Evolutionary conservation across 805 yeast genomes (phyloP), one percentile per base, ranked within the genome.

Genomic region (Starmerella vaccinii): DNA sequence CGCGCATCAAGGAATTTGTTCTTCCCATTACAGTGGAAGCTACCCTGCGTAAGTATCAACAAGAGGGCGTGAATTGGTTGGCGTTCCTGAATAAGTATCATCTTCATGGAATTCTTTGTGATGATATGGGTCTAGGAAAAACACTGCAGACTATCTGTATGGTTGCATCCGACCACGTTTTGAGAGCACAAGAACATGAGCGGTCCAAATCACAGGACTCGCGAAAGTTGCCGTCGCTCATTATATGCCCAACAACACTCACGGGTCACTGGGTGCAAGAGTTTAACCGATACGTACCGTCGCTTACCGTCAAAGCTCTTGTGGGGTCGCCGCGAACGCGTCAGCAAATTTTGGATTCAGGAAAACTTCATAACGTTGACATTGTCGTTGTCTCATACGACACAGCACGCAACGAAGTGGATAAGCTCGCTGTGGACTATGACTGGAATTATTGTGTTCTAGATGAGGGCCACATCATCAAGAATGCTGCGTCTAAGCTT

Each of bases 211-310:
- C 82, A 0, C 70, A 72, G 12, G 95, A 88, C 59, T 77, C 75
- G 32, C 73, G 94, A 53, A 81, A 76, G 29, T 71, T 92, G 22
- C 95, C 97, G 1, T 79, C 96, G 0, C 69, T 92, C 57, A 80
- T 92, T 45, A 77, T 92, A 16, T 92, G 98, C 69, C 99, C 99
- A 0, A 97, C 99, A 0, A 87, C 97, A 0, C 76, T 92, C 59
- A 89, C 97, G 2, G 98, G 99, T 21, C 99, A 92, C 67, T 92
- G 99, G 99, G 95, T 87, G 64, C 95, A 87, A 64, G 99, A 92
- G 67, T 72, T 92, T 57, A 77, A 78, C 54, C 88, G 84, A 55
- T 92, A 88, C 65, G 84, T 97, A 0, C 95, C 97, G 40, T 83
- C 84, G 57, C 71, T 92, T 69, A 80, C 77, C 40, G 84, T 86